Percentiles rank a stretch among this genome's conserved stretches.
Evolutionary conservation across 2,329 filamentous ascomycete genomes (phyloP).

Genomic region (Colletotrichum incanum): DNA sequence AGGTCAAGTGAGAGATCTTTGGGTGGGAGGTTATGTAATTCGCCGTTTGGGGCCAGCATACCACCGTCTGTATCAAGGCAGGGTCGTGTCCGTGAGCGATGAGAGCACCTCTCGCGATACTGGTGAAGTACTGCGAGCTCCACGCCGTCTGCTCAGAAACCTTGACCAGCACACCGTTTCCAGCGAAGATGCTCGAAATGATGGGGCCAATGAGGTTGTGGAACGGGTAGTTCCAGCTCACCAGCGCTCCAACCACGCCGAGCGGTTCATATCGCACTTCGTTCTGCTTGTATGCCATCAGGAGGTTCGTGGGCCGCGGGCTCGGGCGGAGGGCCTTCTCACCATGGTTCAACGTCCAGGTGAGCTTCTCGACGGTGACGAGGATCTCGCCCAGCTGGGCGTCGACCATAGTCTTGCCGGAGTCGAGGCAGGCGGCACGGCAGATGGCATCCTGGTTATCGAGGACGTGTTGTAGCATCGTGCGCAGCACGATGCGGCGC

Average conservation of each 20-base stretch:
- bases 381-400: constrained; percentile 95
- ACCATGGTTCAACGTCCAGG: constrained; percentile 94
- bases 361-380: constrained; percentile 92
- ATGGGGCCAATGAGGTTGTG: constrained; percentile 95
- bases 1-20: constrained; percentile 89
- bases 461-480: constrained; percentile 86
- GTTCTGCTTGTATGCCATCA: constrained; percentile 97
- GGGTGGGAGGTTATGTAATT: constrained; percentile 88
- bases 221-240: constrained; percentile 98
- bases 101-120: constrained; percentile 84
- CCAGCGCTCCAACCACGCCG: constrained; percentile 91
- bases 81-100: constrained; percentile 86
- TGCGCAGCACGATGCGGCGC: constrained; percentile 83
- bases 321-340: constrained; percentile 83
- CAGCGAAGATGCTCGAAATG: constrained; percentile 91
- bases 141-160: constrained; percentile 96
- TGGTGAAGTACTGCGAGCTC: constrained; percentile 87
- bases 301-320: constrained; percentile 85
- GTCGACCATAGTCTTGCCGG: constrained; percentile 96
- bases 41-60: constrained; percentile 90
- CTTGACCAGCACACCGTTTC: constrained; percentile 94
- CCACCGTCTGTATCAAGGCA: constrained; percentile 85
- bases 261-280: constrained; percentile 92
- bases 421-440: constrained; percentile 88
- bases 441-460: constrained; percentile 93